Evolutionary conservation across 176 grass and related monocot species (phyloP), one percentile per base, ranked within the genome.

Genomic region (Otatea glauca): DNA sequence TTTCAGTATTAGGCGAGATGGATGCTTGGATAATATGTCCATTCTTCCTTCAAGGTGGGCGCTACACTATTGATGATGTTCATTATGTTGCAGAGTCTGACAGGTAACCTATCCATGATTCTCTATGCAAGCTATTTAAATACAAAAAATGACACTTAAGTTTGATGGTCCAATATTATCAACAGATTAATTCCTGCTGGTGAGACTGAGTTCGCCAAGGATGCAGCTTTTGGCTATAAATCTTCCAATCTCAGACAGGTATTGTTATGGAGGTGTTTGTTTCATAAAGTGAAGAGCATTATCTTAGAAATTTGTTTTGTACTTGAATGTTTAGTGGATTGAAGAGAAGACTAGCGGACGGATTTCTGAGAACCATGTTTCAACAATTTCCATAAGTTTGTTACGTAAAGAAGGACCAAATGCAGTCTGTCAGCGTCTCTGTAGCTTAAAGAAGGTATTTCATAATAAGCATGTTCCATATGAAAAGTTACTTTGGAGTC

Each of bases 21-120:
- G 95, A 97, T 90, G 95, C 95, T 84, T 97, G 95, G 91, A 98
- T 98, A 84, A 98, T 98, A 67, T 98, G 95, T 59, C 95, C 95
- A 68, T 98, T 98, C 83, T 98, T 98, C 81, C 89, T 98, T 86
- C 95, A 98, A 94, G 95, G 92, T 75, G 95, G 95, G 29, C 87
- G 95, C 39, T 98, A 98, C 76, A 98, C 95, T 86, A 90, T 98
- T 82, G 54, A 93, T 87, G 92, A 98, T 68, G 82, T 90, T 75
- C 95, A 98, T 72, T 98, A 98, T 76, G 92, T 98, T 82, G 87
- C 92, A 63, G 95, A 98, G 16, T 89, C 85, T 68, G 87, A 93
- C 51, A 98, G 90, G 95, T 98, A 88, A 74, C 39, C 48, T 83
- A 61, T 76, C 29, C 76, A 53, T 24, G 21, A 39, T 89, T 73